These are phyloP conservation scores for Tetrapyrgos nigripes DNA, from an alignment of 1,284 basidiomycete genomes.

Conservation along the genomic window DNA sequence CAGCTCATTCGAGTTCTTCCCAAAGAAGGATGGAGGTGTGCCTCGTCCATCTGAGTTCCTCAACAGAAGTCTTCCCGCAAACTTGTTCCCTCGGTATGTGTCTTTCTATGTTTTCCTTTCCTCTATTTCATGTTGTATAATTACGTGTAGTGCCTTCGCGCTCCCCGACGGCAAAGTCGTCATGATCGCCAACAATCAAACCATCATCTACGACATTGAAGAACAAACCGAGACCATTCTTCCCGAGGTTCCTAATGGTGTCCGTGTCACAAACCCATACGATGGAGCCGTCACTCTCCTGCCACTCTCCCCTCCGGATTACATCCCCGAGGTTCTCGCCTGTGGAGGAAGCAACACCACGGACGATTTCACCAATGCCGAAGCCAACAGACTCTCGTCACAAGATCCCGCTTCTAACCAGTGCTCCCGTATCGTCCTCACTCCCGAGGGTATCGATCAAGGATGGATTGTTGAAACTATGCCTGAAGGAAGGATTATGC, in stretches of 20 bases:
- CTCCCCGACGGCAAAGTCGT: constrained; percentile 20
- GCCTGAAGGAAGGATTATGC: constrained; percentile 50
- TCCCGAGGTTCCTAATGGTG: constrained; percentile 15
- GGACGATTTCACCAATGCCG: constrained; percentile 34
- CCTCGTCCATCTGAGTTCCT: constrained; percentile 15
- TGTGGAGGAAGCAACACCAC: constrained; percentile 49
- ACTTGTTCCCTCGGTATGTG: constrained; percentile 45
- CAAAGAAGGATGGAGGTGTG: constrained; percentile 12
- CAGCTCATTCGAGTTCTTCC: constrained; percentile 21
- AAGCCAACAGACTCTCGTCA: constrained; percentile 34
- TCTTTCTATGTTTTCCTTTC: neutral
- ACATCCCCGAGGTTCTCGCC: constrained; percentile 53
- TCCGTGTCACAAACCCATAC: constrained; percentile 50
- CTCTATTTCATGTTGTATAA: neutral
- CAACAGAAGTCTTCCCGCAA: constrained; percentile 45
- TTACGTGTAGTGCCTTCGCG: constrained; percentile 11
- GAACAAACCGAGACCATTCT: constrained; percentile 36
- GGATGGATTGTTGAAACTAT: constrained; percentile 47
- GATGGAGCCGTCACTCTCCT: constrained; percentile 54
- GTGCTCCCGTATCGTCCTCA: constrained; percentile 47
- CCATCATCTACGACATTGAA: constrained; percentile 53
- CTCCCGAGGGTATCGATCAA: constrained; percentile 40
- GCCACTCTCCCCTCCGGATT: constrained; percentile 51
- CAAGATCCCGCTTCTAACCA: constrained; percentile 50
- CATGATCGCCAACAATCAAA: constrained; percentile 20